Base-by-base conservation (phyloP, 805 yeast species). In the Wickerhamomyces kurtzmanii region DNA sequence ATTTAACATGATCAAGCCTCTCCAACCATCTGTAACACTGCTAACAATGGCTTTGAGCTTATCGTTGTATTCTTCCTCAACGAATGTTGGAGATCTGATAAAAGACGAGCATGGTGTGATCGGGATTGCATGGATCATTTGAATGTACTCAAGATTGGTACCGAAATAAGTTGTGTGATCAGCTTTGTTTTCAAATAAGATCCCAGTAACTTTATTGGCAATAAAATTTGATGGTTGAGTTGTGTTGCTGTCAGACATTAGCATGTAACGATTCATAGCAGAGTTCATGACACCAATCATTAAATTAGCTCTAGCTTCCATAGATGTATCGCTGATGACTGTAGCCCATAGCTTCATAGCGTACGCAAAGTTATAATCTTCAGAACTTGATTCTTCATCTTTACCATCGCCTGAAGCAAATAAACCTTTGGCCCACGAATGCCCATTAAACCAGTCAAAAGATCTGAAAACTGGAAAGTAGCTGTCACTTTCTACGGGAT, bases 131-230 rank as follows among this genome's bases (percentile, higher is more conserved):
- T 80, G 87, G 27, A 79, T 80, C 51, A 84, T 83, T 42, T 80
- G 87, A 27, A 80, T 74, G 59, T 74, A 80, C 43, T 80, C 81
- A 5, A 70, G 49, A n/a, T 78, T 72, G 31, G 71, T 64, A 12
- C 87, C 87, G 45, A 80, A 80, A 49, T 75, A 80, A 0, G 89
- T 80, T 0, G 86, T 70, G 45, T 70, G 80, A 40, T 76, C 86
- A 24, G 75, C 47, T 43, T 79, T 79, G 49, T 79, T 78, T 40
- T 80, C 87, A 51, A 77, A 80, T 19, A 72, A 40, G 15, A 80
- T 80, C 19, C 89, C 91, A 8, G 83, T 70, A 6, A 78, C 86
- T 43, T 70, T 76, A 48, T 80, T 79, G 14, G 54, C 55, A 30
- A 72, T 66, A 34, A 75, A 65, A n/a, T 57, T 49, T 9, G 56